Percentiles rank a stretch among this genome's conserved stretches.
phyloP scores from a whole-genome alignment of 2,329 filamentous ascomycete genomes.

The Hypoxylon sp. region DNA sequence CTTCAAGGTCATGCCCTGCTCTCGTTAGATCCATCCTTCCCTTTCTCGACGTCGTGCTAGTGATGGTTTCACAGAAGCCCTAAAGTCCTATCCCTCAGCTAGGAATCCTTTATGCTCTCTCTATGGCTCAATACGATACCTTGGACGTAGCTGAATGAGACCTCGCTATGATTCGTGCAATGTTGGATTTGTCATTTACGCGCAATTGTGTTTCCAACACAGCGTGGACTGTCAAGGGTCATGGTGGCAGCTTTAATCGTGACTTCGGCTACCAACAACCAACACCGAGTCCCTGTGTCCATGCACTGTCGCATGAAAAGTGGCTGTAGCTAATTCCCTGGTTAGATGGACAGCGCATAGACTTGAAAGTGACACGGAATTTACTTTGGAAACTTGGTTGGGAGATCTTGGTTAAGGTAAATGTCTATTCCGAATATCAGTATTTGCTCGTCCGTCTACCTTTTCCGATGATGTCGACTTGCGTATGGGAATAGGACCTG shows the following conservation, averaged over 20 bases:
- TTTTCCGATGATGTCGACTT: background rate
- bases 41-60: background rate
- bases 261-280: background rate
- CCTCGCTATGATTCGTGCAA: background rate
- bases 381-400: background rate
- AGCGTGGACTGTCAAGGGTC: background rate
- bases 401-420: background rate
- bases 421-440: background rate
- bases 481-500: background rate
- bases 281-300: background rate
- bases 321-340: background rate
- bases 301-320: background rate
- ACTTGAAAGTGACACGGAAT: background rate
- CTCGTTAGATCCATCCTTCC: background rate
- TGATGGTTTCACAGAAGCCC: background rate
- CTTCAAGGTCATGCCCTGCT: background rate
- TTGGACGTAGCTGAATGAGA: background rate
- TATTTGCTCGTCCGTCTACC: background rate
- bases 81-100: background rate
- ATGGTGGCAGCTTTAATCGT: background rate
- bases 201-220: slow-evolving; percentile 2
- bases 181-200: background rate
- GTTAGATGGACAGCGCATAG: background rate
- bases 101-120: background rate
- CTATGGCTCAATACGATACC: background rate